Conservation (phyloP, 2,329 filamentous ascomycete genomes). For the Coniochaeta pulveracea region DNA sequence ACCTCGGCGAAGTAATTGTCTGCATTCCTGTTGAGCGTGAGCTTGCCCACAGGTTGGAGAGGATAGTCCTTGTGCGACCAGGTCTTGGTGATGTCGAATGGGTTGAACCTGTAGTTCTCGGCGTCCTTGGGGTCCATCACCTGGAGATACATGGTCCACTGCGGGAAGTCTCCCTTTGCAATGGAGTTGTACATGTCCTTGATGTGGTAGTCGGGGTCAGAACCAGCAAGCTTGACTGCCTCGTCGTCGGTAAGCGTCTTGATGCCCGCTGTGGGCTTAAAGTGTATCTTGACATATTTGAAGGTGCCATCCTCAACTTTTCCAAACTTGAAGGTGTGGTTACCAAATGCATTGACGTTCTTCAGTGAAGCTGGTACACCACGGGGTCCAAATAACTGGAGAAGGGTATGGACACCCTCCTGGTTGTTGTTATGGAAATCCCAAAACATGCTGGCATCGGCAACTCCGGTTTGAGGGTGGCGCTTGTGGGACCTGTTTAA, state of each 20-base stretch:
- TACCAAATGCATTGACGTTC: slow-evolving; percentile 32
- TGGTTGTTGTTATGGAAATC: slow-evolving; percentile 29
- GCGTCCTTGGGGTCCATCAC: slow-evolving; percentile 40
- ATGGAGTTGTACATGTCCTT: slow-evolving; percentile 35
- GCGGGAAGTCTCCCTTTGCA: slow-evolving; percentile 28
- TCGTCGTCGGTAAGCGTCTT: slow-evolving; percentile 29
- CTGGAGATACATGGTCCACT: slow-evolving; percentile 42
- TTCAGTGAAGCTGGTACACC: slow-evolving; percentile 34
- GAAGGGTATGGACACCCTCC: slow-evolving; percentile 36
- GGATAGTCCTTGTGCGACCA: slow-evolving; percentile 20
- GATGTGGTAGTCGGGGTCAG: slow-evolving; percentile 40
- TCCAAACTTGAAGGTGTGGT: slow-evolving; percentile 36
- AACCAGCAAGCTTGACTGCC: slow-evolving; percentile 20
- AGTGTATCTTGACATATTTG: slow-evolving; percentile 37
- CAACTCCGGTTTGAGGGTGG: slow-evolving; percentile 28
- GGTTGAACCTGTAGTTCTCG: slow-evolving; percentile 31
- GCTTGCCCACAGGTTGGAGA: slow-evolving; percentile 5
- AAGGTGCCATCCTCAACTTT: slow-evolving; percentile 30
- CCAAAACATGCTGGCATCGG: slow-evolving; percentile 31
- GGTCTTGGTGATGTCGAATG: slow-evolving; percentile 47
- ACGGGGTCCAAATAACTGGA: slow-evolving; percentile 38
- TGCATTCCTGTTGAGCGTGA: slow-evolving; percentile 7
- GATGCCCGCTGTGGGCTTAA: slow-evolving; percentile 33
- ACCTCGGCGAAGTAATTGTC: slow-evolving; percentile 17
- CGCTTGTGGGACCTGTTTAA: slow-evolving; percentile 33